Conservation (phyloP, 2,329 filamentous ascomycete genomes). For the Byssoonygena ceratinophila region DNA sequence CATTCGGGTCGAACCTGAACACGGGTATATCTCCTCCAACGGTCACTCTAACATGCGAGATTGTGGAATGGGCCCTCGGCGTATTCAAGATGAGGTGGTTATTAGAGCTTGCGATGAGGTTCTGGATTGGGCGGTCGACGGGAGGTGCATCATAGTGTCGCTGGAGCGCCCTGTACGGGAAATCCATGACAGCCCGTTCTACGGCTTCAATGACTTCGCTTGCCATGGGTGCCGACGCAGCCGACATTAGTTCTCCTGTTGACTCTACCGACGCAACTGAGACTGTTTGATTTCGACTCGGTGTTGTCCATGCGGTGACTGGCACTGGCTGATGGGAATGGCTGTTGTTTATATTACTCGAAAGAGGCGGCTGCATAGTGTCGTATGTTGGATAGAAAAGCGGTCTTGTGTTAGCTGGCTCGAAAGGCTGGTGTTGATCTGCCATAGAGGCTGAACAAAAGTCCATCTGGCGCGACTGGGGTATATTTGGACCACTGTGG, state of each 20-base stretch:
- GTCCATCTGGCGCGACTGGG: background rate
- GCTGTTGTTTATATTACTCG: background rate
- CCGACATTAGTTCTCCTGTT: background rate
- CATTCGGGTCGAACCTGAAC: conserved; percentile 19
- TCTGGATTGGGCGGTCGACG: background rate
- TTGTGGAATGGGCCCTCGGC: background rate
- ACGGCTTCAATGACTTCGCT: background rate
- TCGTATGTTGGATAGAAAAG: background rate
- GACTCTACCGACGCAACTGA: background rate
- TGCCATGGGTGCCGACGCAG: background rate
- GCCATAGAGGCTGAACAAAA: background rate
- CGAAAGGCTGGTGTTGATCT: background rate
- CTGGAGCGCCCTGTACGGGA: background rate
- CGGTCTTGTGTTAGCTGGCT: background rate
- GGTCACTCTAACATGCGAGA: conserved; percentile 18
- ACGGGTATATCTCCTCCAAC: conserved; percentile 5
- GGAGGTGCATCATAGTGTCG: background rate
- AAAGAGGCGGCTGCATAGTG: background rate
- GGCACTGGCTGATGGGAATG: background rate
- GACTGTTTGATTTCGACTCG: background rate
- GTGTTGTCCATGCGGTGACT: background rate
- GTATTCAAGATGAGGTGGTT: background rate
- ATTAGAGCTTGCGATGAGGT: background rate
- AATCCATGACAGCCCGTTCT: background rate
- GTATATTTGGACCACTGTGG: background rate